Conservation (phyloP, 2,329 filamentous ascomycete genomes). For the Boeremia exigua region DNA sequence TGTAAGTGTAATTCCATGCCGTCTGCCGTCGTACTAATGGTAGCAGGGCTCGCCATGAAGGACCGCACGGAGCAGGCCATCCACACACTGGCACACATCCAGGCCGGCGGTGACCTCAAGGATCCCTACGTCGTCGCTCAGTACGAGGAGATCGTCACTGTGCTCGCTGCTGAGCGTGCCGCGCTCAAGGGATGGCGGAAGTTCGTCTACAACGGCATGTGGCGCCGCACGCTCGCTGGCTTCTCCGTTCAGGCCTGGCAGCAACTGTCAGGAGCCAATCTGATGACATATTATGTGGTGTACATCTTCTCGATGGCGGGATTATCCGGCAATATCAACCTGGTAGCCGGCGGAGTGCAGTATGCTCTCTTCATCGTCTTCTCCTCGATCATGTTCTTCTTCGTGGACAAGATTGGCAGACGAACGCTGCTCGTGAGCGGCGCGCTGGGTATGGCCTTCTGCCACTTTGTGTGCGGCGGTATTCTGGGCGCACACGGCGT, state of each 20-base stretch:
- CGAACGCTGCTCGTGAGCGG: constrained; percentile 52
- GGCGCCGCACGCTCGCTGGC: constrained; percentile 63
- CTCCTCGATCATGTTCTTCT: constrained; percentile 50
- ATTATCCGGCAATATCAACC: constrained; percentile 59
- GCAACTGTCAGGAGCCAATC: constrained; percentile 52
- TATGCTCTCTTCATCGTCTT: constrained; percentile 53
- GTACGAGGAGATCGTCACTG: constrained; percentile 55
- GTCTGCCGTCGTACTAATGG: too few relatives aligned
- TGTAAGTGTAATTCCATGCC: too few relatives aligned
- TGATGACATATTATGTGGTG: constrained; percentile 58
- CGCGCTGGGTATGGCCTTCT: constrained; percentile 52
- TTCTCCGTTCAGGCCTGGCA: constrained; percentile 66
- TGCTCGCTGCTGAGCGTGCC: constrained; percentile 50
- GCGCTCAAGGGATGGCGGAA: constrained; percentile 51
- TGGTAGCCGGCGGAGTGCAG: constrained; percentile 49
- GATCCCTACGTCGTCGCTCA: constrained; percentile 57
- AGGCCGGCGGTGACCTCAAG: constrained; percentile 53
- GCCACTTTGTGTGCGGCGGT: constrained; percentile 56
- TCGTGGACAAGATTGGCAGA: constrained; percentile 51
- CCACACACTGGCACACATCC: constrained; percentile 53
- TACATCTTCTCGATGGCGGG: constrained; percentile 68
- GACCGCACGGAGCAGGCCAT: constrained; percentile 56
- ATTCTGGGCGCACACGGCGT: constrained; percentile 49
- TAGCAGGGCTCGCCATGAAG: constrained; percentile 58
- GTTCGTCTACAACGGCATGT: constrained; percentile 63